These are phyloP conservation scores for Rutidosis leptorrhynchoides DNA, from an alignment of 129 eudicot species.

Conservation along the genomic window DNA sequence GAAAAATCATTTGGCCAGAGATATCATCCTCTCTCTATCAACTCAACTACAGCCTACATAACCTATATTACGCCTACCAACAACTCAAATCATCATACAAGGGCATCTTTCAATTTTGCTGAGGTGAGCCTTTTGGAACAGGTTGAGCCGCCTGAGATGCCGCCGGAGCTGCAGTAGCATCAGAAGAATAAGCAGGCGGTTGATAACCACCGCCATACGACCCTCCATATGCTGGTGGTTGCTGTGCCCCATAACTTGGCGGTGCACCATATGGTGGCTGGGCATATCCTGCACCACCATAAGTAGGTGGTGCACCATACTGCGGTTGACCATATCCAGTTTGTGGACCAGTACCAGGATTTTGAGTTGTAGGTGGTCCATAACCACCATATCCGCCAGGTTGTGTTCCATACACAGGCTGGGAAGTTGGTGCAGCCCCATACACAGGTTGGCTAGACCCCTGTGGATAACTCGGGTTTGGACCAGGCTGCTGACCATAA, in stretches of 20 bases:
- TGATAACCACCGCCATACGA: constrained; percentile 68
- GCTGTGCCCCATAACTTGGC: constrained; percentile 64
- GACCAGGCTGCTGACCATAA: constrained; percentile 48
- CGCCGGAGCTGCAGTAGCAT: constrained; percentile 39
- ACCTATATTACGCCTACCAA: constrained; percentile 20
- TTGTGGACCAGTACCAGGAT: constrained; percentile 41
- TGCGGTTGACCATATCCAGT: constrained; percentile 71
- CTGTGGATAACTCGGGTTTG: constrained; percentile 61
- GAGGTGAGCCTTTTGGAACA: constrained; percentile 63
- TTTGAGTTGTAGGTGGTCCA: constrained; percentile 65
- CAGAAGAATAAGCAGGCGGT: constrained; percentile 62
- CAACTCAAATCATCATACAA: not conserved
- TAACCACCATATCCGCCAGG: constrained; percentile 54
- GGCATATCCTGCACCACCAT: constrained; percentile 57
- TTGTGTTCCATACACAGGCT: constrained; percentile 61
- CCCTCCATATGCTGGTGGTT: constrained; percentile 43
- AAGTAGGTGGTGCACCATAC: constrained; percentile 48
- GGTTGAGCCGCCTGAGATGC: constrained; percentile 53
- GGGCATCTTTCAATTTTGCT: constrained; percentile 45
- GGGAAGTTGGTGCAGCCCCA: constrained; percentile 25
- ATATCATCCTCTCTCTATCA: constrained; percentile 13
- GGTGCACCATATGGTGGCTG: constrained; percentile 57
- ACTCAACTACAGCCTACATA: constrained; percentile 31
- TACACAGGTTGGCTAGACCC: constrained; percentile 30
- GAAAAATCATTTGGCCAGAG: constrained; percentile 29